Evolutionary conservation across 2,329 filamentous ascomycete species (phyloP), one percentile per base, ranked within the genome.

Genomic region (Epichloe uncinata): DNA sequence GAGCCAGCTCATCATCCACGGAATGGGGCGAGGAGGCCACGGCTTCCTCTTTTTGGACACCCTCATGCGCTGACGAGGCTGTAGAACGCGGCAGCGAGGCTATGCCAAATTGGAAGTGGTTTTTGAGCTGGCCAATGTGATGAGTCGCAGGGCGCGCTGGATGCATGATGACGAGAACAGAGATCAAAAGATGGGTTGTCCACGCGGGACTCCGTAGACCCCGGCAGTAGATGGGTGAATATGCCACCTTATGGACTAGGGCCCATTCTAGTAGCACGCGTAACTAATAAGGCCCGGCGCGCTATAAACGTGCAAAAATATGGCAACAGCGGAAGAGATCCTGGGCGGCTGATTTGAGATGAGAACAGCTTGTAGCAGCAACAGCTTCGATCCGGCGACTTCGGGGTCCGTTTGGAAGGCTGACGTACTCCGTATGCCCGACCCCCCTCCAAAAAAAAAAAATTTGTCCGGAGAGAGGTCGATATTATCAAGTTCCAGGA

Each of bases 111-210:
- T 34, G 34, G n/a, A 30, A 11, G 12, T 45, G 37, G 20, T 35
- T 20, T 20, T 41, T 49, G 45, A 51, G 41, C 46, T 48, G 50
- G 41, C 26, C 22, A 34, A 42, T 46, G 5, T 42, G 33, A 41
- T 18, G 36, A 22, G 9, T 30, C 22, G 42, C 41, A 9, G 50
- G 42, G 38, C 20, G 15, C 22, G 11, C 33, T 46, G 34, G 41
- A 43, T 54, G 52, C 53, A 52, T 45, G 45, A 34, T 50, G 53
- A 53, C 52, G 44, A 47, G 41, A 52, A 47, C 38, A 47, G 45
- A 48, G 46, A 45, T 41, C 30, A 30, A 49, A 30, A 40, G 15
- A 33, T 46, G 38, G 33, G 38, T 47, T 18, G 16, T 18, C 16
- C 16, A 18, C 2, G 16, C 16, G 2, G 16, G 2, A 18, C 16